Conservation (phyloP, 2,329 filamentous ascomycete species). For the Stagonosporopsis vannaccii region DNA sequence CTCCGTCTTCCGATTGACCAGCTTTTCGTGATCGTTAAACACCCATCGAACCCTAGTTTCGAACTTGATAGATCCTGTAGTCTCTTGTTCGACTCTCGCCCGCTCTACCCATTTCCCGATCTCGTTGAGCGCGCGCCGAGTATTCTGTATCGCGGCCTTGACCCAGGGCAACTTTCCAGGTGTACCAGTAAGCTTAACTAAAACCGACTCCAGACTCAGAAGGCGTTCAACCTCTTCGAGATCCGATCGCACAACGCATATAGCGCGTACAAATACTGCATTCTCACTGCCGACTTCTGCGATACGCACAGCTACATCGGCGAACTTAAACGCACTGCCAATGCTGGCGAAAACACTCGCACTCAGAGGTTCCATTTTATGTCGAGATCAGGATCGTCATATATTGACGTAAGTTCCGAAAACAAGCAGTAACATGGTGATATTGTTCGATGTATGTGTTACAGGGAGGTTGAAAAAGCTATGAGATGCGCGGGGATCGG, state of each 20-base stretch:
- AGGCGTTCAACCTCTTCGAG: constrained; percentile 32
- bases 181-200: constrained; percentile 18
- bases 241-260: constrained; percentile 33
- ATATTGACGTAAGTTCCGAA: neutral
- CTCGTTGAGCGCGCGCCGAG: constrained; percentile 30
- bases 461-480: neutral
- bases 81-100: constrained; percentile 25
- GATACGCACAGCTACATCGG: constrained; percentile 30
- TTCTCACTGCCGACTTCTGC: constrained; percentile 34
- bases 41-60: constrained; percentile 32
- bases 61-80: constrained; percentile 26
- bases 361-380: constrained; percentile 25
- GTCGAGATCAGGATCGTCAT: neutral
- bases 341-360: constrained; percentile 27
- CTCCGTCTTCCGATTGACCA: constrained; percentile 30
- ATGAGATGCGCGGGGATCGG: neutral
- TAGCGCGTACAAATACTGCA: constrained; percentile 35
- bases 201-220: constrained; percentile 18
- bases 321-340: constrained; percentile 33
- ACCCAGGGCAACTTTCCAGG: constrained; percentile 33
- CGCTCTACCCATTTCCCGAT: constrained; percentile 37
- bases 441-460: neutral
- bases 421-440: neutral
- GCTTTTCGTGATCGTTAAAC: constrained; percentile 34
- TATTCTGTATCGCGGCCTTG: constrained; percentile 25